Percentiles rank a stretch among this genome's conserved stretches.
These are phyloP conservation scores for Tuber calosporum DNA, from an alignment of 495 filamentous ascomycete genomes.

Conservation along the genomic window DNA sequence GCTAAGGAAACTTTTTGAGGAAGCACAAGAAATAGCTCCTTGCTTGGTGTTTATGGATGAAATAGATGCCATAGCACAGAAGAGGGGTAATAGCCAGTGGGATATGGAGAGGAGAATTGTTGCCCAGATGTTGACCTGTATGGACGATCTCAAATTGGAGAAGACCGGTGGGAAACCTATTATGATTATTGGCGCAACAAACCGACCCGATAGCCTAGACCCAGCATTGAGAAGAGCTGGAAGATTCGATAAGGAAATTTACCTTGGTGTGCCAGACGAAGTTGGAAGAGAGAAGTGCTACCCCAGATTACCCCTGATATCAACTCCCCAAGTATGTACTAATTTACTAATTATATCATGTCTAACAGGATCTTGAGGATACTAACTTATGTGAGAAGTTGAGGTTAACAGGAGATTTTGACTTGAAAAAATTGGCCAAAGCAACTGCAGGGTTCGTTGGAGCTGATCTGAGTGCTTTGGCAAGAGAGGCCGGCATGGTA, in stretches of 20 bases:
- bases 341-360: background rate
- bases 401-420: constrained; percentile 62
- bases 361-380: constrained; percentile 60
- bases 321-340: background rate
- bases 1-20: constrained; percentile 81
- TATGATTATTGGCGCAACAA: constrained; percentile 87
- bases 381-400: constrained; percentile 65
- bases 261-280: constrained; percentile 88
- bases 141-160: constrained; percentile 67
- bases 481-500: too few relatives aligned
- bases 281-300: constrained; percentile 58
- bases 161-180: constrained; percentile 85
- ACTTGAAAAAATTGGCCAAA: constrained; percentile 72
- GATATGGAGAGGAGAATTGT: constrained; percentile 97
- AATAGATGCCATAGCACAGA: constrained; percentile 91
- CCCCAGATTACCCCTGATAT: background rate
- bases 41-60: constrained; percentile 94
- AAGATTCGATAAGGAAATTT: constrained; percentile 87
- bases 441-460: constrained; percentile 90
- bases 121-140: constrained; percentile 80
- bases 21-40: constrained; percentile 77
- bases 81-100: constrained; percentile 81
- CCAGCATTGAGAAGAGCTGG: constrained; percentile 77
- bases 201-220: constrained; percentile 82
- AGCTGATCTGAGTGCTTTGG: constrained; percentile 80